These are phyloP conservation scores for Fusarium luffae DNA, from an alignment of 2,329 filamentous ascomycete genomes.

Conservation along the genomic window DNA sequence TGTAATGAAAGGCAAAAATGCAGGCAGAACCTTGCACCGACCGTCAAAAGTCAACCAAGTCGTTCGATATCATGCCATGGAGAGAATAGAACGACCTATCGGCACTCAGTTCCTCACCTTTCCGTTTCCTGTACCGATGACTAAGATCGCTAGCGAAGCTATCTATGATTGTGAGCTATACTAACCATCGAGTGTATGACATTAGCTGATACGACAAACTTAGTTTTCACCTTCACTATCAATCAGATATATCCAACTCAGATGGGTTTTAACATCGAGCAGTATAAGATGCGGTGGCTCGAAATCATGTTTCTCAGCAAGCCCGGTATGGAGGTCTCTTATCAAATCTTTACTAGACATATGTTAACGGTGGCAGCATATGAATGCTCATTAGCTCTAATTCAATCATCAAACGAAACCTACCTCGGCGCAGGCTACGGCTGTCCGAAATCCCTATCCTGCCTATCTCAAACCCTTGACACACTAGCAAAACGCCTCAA, in stretches of 20 bases:
- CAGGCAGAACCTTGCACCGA: conserved; percentile 11
- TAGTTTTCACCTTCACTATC: conserved; percentile 8
- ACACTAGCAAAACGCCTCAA: neutral
- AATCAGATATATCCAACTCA: conserved; percentile 3
- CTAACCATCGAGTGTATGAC: accelerated
- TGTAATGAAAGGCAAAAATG: conserved; percentile 26
- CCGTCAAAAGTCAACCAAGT: neutral
- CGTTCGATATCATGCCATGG: neutral
- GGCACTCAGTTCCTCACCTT: neutral
- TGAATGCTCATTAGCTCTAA: neutral
- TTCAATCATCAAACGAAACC: conserved; percentile 21
- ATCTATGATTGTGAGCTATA: conserved; percentile 10
- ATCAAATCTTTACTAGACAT: accelerated
- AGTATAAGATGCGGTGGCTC: conserved; percentile 8
- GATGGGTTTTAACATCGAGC: neutral
- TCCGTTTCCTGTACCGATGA: conserved; percentile 2
- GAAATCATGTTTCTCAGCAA: conserved; percentile 10
- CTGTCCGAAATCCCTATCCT: neutral
- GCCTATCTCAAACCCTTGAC: conserved; percentile 5
- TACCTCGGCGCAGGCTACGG: conserved; percentile 4
- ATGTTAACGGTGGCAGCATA: neutral
- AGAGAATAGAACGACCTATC: conserved; percentile 2
- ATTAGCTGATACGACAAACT: neutral
- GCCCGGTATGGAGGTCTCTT: neutral
- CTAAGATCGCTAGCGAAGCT: conserved; percentile 2